These are phyloP conservation scores for Scleroderma bovista DNA, from an alignment of 768 basidiomycete genomes.

Conservation along the genomic window DNA sequence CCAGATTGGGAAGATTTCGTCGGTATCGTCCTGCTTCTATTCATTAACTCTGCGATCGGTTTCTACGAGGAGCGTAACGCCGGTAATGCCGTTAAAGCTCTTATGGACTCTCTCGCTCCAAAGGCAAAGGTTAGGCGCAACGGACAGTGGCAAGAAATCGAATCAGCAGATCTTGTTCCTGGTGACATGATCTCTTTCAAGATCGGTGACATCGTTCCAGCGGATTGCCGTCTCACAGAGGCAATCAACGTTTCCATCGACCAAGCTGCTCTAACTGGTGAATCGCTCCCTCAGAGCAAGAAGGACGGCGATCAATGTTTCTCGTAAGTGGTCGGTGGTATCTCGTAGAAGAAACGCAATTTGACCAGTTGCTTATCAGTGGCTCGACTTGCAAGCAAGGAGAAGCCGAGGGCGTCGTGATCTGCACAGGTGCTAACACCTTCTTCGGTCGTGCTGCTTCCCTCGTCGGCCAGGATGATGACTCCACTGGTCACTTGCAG, in stretches of 20 bases:
- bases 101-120: constrained; percentile 98
- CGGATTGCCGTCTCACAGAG: constrained; percentile 95
- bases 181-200: constrained; percentile 98
- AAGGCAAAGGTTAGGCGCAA: constrained; percentile 92
- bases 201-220: constrained; percentile 97
- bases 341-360: background rate
- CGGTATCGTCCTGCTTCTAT: constrained; percentile 87
- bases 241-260: constrained; percentile 98
- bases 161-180: constrained; percentile 84
- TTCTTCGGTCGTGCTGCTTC: constrained; percentile 99
- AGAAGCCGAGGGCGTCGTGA: constrained; percentile 98
- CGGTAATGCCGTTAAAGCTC: constrained; percentile 97
- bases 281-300: constrained; percentile 91
- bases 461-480: constrained; percentile 95
- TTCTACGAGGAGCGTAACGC: constrained; percentile 98
- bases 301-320: constrained; percentile 95
- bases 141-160: constrained; percentile 84
- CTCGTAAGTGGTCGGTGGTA: constrained; percentile 60
- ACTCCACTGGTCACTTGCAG: constrained; percentile 97
- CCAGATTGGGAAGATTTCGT: constrained; percentile 98
- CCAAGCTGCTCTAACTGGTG: constrained; percentile 96
- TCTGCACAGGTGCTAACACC: constrained; percentile 95
- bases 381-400: constrained; percentile 99
- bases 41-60: constrained; percentile 96
- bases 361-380: constrained; percentile 32